Base-by-base conservation (phyloP, 441 rosid genomes). In the Gossypium davidsonii region DNA sequence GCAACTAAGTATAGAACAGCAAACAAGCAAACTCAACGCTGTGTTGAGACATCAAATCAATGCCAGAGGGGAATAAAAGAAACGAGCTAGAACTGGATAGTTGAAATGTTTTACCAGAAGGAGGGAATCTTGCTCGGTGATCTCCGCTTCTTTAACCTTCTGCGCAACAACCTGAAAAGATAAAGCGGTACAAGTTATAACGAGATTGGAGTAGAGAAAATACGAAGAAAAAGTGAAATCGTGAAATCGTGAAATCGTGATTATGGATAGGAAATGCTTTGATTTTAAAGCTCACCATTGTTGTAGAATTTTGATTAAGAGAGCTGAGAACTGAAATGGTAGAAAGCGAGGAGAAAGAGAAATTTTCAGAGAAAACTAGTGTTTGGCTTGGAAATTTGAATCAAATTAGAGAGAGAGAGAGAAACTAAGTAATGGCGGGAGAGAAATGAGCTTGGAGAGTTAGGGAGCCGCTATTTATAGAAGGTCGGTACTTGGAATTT, bases 111-210 rank as follows among this genome's bases (percentile, higher is more conserved):
- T 84, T 79, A 95, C 98, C 91, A 95, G 88, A 73, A 93, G 98
- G 74, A 95, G 95, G 17, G 97, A 95, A 82, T 93, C 94, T 86
- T 93, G 98, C 72, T 93, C 97, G 3, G 97, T 93, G 85, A 95
- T 93, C 86, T 91, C 95, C 9, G 98, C 83, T 85, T 95, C 97
- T 71, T 90, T 95, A 72, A 90, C 79, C 74, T 90, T 91, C 83
- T 90, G 98, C 31, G 84, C 91, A 34, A 88, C 84, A 63, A 89
- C 98, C 97, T 95, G 85, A 78, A 71, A 5, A 48, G 12, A 51
- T 18, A 51, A 64, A 42, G 23, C 59, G 5, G 74, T 7, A 9
- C 39, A 23, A 74, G 63, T 25, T 44, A 37, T 3, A 68, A 70
- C 75, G 70, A 61, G 46, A 8, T 14, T 31, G 23, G 66, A 28